phyloP scores from a whole-genome alignment of 192 early-diverging fungal genomes.

The Backusella tuberculispora region DNA sequence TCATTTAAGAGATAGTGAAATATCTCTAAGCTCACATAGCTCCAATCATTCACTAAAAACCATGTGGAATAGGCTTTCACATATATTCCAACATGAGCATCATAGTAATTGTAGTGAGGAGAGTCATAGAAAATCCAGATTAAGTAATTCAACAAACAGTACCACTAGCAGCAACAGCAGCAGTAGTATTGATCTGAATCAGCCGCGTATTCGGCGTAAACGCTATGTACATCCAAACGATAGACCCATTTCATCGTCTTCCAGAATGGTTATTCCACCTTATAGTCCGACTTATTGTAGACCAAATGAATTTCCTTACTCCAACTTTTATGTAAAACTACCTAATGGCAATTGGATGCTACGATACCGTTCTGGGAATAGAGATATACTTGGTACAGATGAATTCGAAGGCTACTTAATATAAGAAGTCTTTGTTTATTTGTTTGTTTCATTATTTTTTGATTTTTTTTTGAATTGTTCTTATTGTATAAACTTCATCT shows the following conservation, averaged over 20 bases:
- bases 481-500: neutral
- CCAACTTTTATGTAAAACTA: slow-evolving; percentile 41
- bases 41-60: neutral
- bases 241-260: neutral
- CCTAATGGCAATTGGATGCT: slow-evolving; percentile 48
- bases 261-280: slow-evolving; percentile 25
- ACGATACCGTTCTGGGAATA: slow-evolving; percentile 38
- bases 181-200: neutral
- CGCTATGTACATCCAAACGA: slow-evolving; percentile 10
- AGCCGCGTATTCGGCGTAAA: neutral
- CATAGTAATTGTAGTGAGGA: neutral
- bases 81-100: neutral
- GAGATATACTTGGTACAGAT: slow-evolving; percentile 42
- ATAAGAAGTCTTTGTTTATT: slow-evolving; percentile 21
- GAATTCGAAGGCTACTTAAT: slow-evolving; percentile 43
- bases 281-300: slow-evolving; percentile 38
- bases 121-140: neutral
- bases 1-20: slow-evolving; percentile 7
- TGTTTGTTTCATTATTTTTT: slow-evolving; percentile 20
- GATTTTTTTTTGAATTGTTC: neutral
- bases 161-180: neutral
- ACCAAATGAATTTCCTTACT: slow-evolving; percentile 40
- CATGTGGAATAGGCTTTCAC: slow-evolving; percentile 14
- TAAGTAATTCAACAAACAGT: neutral
- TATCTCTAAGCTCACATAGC: slow-evolving; percentile 1